Conservation (phyloP, 257 asterid genomes). For the Lantana camara region DNA sequence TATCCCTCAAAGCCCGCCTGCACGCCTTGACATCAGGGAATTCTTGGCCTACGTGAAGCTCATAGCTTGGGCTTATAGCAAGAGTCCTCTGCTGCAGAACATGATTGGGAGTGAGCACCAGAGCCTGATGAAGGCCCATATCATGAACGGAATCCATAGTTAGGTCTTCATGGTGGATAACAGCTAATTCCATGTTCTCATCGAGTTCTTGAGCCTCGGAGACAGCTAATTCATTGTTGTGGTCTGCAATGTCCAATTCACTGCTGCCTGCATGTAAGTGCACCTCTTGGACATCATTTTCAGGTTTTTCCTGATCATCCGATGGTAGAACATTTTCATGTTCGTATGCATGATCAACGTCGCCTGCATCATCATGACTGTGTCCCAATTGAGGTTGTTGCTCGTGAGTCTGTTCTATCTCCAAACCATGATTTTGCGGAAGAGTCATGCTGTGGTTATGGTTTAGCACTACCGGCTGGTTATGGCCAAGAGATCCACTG, state of each 20-base stretch:
- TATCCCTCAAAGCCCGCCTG: conserved; percentile 89
- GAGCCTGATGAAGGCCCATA: conserved; percentile 51
- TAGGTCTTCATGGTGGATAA: conserved; percentile 65
- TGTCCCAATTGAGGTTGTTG: conserved; percentile 47
- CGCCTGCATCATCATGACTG: conserved; percentile 42
- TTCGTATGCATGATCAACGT: conserved; percentile 53
- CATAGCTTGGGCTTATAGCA: conserved; percentile 55
- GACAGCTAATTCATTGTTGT: conserved; percentile 53
- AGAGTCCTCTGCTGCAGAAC: conserved; percentile 81
- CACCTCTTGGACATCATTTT: conserved; percentile 47
- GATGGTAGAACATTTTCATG: conserved; percentile 48
- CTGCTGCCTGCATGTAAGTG: conserved; percentile 52
- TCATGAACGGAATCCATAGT: conserved; percentile 55
- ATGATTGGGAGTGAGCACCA: conserved; percentile 54
- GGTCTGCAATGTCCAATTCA: conserved; percentile 59
- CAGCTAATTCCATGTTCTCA: conserved; percentile 68
- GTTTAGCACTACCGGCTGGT: conserved; percentile 52
- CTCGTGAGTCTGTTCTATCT: conserved; percentile 49
- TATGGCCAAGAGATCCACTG: conserved; percentile 46
- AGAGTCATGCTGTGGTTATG: conserved; percentile 51
- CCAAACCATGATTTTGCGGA: conserved; percentile 56
- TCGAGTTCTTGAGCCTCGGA: conserved; percentile 69
- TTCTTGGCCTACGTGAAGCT: conserved; percentile 94
- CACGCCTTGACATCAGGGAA: conserved; percentile 91
- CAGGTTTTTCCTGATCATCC: conserved; percentile 59